Base-by-base conservation (phyloP, 2,329 filamentous ascomycete genomes). In the Neofusicoccum laricinum region DNA sequence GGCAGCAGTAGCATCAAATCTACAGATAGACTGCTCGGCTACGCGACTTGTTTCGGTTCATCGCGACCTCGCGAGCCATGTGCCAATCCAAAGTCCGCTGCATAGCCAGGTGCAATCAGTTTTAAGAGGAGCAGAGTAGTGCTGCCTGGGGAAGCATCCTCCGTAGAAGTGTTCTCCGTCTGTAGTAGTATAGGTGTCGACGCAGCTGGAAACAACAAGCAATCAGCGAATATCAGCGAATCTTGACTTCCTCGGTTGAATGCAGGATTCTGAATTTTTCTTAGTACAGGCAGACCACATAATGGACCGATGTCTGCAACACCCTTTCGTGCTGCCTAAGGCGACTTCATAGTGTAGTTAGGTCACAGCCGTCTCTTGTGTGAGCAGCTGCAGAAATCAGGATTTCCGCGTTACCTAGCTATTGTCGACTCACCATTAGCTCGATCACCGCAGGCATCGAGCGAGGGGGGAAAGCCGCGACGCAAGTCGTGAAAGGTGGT, bases 321-420 rank as follows among this genome's bases (percentile, higher is more conserved):
- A 30, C 12, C 25, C 3, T 48, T 11, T 3, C 21, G 17, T 25
- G 15, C 11, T 19, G 32, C 8, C 49, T 14, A 38, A n/a, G 30
- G 25, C 15, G 15, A 30, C 15, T 36, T 51, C 46, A 15, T 15
- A 19, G 49, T 32, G 15, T 30, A 36, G 21, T 19, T 34, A 19
- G 43, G 55, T 45, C 55, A 59, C 41, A 48, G 41, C 40, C 55
- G 55, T 19, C 15, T n/a, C 11, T 58, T 32, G 41, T 36, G 55
- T 59, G 55, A 45, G 55, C 32, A 46, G 55, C 41, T 21, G 17
- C 15, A 19, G 12, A 46, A 59, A 46, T 59, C 55, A 59, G 17
- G 55, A 21, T 46, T 59, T 59, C 19, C 32, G 55, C 55, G 55
- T 59, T 43, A 59, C 55, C 14, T 17, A 45, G 55, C 30, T 21